Evolutionary conservation across 1,284 basidiomycete genomes (phyloP).

Genomic region (Neotropicomus parvogracilis): DNA sequence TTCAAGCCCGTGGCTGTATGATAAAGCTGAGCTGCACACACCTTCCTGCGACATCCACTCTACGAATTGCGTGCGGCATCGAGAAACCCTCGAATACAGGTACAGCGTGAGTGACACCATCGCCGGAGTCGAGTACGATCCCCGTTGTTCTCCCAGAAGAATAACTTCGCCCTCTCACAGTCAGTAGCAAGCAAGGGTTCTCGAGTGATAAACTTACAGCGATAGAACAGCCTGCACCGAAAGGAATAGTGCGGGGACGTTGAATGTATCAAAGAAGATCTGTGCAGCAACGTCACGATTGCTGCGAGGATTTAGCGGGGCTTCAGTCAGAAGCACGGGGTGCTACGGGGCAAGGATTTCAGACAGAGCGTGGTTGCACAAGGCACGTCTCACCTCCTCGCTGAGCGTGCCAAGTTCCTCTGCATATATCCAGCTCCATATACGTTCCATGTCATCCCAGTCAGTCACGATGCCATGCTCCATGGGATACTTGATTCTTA

Average conservation of each 20-base stretch:
- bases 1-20: slow-evolving; percentile 14
- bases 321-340: slow-evolving; percentile 93
- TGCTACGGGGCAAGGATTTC: slow-evolving; percentile 55
- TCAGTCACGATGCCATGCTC: slow-evolving; percentile 92
- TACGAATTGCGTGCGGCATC: slow-evolving; percentile 96
- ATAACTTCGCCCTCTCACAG: slow-evolving; percentile 60
- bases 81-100: slow-evolving; percentile 99
- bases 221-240: slow-evolving; percentile 97
- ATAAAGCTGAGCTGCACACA: slow-evolving; percentile 35
- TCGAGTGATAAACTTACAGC: slow-evolving; percentile 55
- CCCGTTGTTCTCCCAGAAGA: slow-evolving; percentile 99
- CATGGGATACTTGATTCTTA: slow-evolving; percentile 99
- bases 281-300: slow-evolving; percentile 95
- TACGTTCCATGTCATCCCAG: slow-evolving; percentile 99
- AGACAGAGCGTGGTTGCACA: slow-evolving; percentile 3
- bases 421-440: slow-evolving; percentile 96
- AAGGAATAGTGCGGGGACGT: slow-evolving; percentile 96
- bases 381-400: slow-evolving; percentile 73
- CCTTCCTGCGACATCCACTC: slow-evolving; percentile 95
- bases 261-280: slow-evolving; percentile 99
- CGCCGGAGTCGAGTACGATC: slow-evolving; percentile 97
- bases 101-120: slow-evolving; percentile 98
- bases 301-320: slow-evolving; percentile 89
- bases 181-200: slow-evolving; percentile 11
- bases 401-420: slow-evolving; percentile 92